Conservation (phyloP, 208 protist genomes). For the Lotmaria passim region DNA sequence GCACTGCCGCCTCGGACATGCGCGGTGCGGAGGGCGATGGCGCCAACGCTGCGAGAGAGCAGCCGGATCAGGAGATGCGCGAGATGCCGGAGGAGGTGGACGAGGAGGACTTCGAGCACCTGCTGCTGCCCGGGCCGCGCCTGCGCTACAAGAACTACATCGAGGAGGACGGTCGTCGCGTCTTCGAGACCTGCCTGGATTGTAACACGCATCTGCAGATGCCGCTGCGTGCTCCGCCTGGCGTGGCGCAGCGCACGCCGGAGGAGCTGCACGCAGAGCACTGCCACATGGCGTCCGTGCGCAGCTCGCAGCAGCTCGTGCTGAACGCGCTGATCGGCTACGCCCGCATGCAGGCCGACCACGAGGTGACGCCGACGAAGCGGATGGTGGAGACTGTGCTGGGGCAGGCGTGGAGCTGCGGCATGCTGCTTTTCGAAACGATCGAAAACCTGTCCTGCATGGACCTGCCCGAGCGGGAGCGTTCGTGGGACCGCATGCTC, state of each 20-base stretch:
- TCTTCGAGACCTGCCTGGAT: slow-evolving; percentile 84
- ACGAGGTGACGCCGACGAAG: slow-evolving; percentile 61
- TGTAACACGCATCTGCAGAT: slow-evolving; percentile 90
- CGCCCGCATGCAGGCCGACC: slow-evolving; percentile 73
- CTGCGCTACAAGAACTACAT: slow-evolving; percentile 75
- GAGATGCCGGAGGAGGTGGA: slow-evolving; percentile 17
- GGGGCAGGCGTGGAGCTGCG: slow-evolving; percentile 89
- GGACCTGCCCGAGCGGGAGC: slow-evolving; percentile 66
- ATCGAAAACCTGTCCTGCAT: slow-evolving; percentile 83
- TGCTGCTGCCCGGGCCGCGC: slow-evolving; percentile 75
- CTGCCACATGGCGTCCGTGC: slow-evolving; percentile 87
- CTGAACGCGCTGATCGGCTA: slow-evolving; percentile 83
- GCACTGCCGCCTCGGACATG: background rate
- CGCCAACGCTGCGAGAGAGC: slow-evolving; percentile 3
- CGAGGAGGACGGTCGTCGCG: slow-evolving; percentile 53
- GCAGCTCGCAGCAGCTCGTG: slow-evolving; percentile 81
- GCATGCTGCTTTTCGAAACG: slow-evolving; percentile 89
- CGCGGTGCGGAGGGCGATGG: too few species aligned
- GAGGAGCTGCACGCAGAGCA: slow-evolving; percentile 88
- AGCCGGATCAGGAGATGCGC: slow-evolving; percentile 3
- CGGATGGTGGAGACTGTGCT: slow-evolving; percentile 83
- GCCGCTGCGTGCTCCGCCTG: slow-evolving; percentile 70
- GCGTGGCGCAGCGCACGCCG: slow-evolving; percentile 69
- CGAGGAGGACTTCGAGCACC: slow-evolving; percentile 60
- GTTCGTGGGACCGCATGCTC: slow-evolving; percentile 76